A percentile compares a stretch with the other conserved stretches of the same genome.
Evolutionary conservation across 2,329 filamentous ascomycete species (phyloP).

Genomic region (Neopestalotiopsis sp.): DNA sequence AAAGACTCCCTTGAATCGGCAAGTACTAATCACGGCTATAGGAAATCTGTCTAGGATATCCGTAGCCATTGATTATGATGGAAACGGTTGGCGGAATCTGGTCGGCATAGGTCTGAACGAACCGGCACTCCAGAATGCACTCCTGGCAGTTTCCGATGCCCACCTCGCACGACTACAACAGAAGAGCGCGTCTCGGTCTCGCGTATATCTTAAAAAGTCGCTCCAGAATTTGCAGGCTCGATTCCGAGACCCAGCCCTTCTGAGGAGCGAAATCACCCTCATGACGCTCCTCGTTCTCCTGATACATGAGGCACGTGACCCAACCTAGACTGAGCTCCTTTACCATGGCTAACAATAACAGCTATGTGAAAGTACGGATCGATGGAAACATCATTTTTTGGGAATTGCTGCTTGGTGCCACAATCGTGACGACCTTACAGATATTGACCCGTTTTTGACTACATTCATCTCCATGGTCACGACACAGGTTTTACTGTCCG

Average conservation of each 20-base stretch:
- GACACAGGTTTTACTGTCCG: conserved; percentile 1
- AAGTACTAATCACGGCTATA: background rate
- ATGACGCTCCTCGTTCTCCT: conserved; percentile 11
- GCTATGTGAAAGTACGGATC: conserved; percentile 9
- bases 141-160: conserved; percentile 15
- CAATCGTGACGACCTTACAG: background rate
- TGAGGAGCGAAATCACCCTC: conserved; percentile 11
- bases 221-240: conserved; percentile 14
- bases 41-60: conserved; percentile 8
- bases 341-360: background rate
- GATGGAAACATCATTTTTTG: conserved; percentile 14
- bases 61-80: conserved; percentile 18
- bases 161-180: conserved; percentile 12
- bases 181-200: background rate
- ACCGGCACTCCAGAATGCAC: conserved; percentile 15
- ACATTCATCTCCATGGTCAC: conserved; percentile 5
- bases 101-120: conserved; percentile 6
- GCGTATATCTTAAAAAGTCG: background rate
- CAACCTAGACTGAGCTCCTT: background rate
- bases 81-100: conserved; percentile 9
- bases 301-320: conserved; percentile 6
- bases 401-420: conserved; percentile 11
- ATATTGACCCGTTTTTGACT: conserved; percentile 15
- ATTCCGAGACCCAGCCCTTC: conserved; percentile 3
- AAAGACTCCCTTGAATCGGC: background rate